Conservation (phyloP, 2,329 filamentous ascomycete species). For the Xylariaceae sp. region DNA sequence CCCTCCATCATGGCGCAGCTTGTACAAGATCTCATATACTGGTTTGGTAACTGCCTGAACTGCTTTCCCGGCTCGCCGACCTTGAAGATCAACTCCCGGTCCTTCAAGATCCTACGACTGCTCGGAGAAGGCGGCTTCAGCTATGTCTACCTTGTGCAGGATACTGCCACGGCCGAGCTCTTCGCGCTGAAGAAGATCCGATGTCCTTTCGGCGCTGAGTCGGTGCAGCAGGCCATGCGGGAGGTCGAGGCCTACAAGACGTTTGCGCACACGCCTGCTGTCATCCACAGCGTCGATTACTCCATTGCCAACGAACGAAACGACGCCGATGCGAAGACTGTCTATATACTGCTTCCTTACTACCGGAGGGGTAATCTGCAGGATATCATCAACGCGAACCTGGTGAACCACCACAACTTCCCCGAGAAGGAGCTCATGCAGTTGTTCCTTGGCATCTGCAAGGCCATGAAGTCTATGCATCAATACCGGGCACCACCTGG, state of each 20-base stretch:
- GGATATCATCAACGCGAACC: slow-evolving; percentile 96
- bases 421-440: slow-evolving; percentile 83
- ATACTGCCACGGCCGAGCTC: slow-evolving; percentile 72
- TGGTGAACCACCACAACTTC: slow-evolving; percentile 89
- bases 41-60: slow-evolving; percentile 87
- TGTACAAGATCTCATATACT: slow-evolving; percentile 82
- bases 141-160: slow-evolving; percentile 97
- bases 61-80: slow-evolving; percentile 94
- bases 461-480: slow-evolving; percentile 84
- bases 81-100: slow-evolving; percentile 88
- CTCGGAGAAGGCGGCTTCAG: slow-evolving; percentile 98
- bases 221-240: slow-evolving; percentile 86
- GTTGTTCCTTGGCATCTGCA: slow-evolving; percentile 86
- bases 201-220: slow-evolving; percentile 95
- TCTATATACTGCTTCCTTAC: slow-evolving; percentile 94
- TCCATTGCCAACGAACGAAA: slow-evolving; percentile 48
- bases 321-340: slow-evolving; percentile 72
- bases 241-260: slow-evolving; percentile 96
- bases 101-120: slow-evolving; percentile 90
- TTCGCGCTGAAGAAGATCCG: slow-evolving; percentile 98
- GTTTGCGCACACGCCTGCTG: slow-evolving; percentile 74
- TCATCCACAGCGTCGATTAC: slow-evolving; percentile 45
- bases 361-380: slow-evolving; percentile 93
- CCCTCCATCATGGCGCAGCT: slow-evolving; percentile 63
- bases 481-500: slow-evolving; percentile 58